Conservation (phyloP, 2,329 filamentous ascomycete genomes). For the Phyllosticta citrichinensis region DNA sequence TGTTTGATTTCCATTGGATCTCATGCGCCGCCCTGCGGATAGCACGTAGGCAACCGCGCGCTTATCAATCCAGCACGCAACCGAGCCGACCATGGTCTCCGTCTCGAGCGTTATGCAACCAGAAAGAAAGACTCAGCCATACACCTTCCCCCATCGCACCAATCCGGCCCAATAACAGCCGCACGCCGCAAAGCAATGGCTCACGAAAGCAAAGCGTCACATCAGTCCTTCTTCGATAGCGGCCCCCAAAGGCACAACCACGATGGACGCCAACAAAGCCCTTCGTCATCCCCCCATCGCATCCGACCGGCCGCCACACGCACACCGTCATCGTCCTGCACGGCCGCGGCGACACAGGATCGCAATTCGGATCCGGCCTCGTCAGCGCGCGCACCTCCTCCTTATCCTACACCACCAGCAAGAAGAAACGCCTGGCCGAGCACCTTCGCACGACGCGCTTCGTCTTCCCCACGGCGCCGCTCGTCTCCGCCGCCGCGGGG, state of each 20-base stretch:
- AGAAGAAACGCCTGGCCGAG: conserved; percentile 20
- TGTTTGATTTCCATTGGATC: too few relatives aligned
- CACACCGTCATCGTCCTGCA: conserved; percentile 41
- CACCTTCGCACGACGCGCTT: conserved; percentile 39
- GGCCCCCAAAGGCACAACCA: not conserved
- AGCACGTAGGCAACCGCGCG: too few relatives aligned
- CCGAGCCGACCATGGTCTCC: too few relatives aligned
- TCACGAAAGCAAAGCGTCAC: too few relatives aligned
- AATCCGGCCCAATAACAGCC: too few relatives aligned
- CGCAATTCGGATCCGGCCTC: conserved; percentile 32
- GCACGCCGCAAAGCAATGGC: too few relatives aligned
- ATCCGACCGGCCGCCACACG: conserved; percentile 22
- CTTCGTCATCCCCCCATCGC: not conserved
- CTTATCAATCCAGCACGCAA: too few relatives aligned
- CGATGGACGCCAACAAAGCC: not conserved
- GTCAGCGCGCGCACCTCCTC: conserved; percentile 19
- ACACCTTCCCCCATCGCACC: too few relatives aligned
- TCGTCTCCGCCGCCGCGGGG: conserved; percentile 18
- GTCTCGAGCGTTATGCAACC: too few relatives aligned
- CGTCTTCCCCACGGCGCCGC: conserved; percentile 40
- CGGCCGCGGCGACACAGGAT: conserved; percentile 32
- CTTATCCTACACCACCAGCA: conserved; percentile 9
- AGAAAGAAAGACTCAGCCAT: too few relatives aligned
- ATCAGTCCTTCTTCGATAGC: too few relatives aligned
- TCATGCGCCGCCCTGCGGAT: too few relatives aligned